Percentiles rank a stretch among this genome's conserved stretches.
Conservation (phyloP, 352 stramenopile genomes). For the Phytophthora rubi region DNA sequence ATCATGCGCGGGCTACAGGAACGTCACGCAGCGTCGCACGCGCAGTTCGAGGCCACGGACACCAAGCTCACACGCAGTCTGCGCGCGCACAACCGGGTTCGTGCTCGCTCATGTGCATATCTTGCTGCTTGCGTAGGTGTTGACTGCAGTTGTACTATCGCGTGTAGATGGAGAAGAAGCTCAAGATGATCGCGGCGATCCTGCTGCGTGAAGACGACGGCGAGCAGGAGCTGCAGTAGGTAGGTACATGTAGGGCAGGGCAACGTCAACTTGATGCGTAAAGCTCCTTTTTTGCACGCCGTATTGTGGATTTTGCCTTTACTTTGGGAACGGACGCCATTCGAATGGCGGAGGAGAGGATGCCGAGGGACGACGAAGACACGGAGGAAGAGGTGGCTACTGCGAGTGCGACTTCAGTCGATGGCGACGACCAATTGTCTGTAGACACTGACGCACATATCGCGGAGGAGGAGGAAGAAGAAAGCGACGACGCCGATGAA, state of each 20-base stretch:
- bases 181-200: constrained; percentile 62
- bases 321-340: neutral
- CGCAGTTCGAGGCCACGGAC: constrained; percentile 43
- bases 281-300: constrained; percentile 2
- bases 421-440: neutral
- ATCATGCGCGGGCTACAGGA: constrained; percentile 47
- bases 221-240: constrained; percentile 34
- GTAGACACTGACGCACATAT: constrained; percentile 14
- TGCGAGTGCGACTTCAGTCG: neutral
- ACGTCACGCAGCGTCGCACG: constrained; percentile 40
- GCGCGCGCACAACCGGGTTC: constrained; percentile 44
- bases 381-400: neutral
- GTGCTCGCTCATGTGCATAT: constrained; percentile 1
- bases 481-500: neutral
- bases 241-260: neutral
- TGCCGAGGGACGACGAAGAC: neutral
- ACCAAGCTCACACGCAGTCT: constrained; percentile 35
- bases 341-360: constrained; percentile 7
- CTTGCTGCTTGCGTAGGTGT: neutral
- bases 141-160: neutral
- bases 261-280: neutral
- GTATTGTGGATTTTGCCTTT: constrained; percentile 3
- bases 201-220: constrained; percentile 41
- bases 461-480: constrained; percentile 13
- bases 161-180: constrained; percentile 56